A percentile compares a stretch with the other conserved stretches of the same genome.
phyloP scores from a whole-genome alignment of 2,329 filamentous ascomycete species.

The Alternaria brassicae region DNA sequence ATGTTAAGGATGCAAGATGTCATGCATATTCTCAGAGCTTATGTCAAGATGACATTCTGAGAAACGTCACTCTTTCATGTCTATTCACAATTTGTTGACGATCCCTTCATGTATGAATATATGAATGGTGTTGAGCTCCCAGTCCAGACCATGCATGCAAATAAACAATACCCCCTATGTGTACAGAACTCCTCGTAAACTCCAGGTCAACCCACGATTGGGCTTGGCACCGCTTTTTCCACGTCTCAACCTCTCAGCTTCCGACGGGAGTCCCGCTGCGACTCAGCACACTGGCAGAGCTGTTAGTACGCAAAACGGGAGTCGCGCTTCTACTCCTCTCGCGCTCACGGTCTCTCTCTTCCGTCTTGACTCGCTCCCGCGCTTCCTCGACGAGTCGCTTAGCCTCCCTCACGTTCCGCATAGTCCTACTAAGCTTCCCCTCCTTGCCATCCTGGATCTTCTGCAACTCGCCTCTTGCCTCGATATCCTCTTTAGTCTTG shows the following conservation, averaged over 20 bases:
- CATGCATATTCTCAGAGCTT: neutral
- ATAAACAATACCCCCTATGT: neutral
- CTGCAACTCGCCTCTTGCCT: slow-evolving; percentile 42
- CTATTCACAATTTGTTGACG: neutral
- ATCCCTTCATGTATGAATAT: neutral
- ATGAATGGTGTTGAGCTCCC: neutral
- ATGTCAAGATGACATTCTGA: too few relatives aligned
- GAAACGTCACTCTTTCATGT: neutral
- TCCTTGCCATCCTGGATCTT: slow-evolving; percentile 46
- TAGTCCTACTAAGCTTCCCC: slow-evolving; percentile 39
- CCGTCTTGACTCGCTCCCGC: slow-evolving; percentile 39
- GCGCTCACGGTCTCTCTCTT: slow-evolving; percentile 37
- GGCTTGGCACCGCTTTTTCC: neutral
- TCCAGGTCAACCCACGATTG: neutral
- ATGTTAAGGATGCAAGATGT: neutral
- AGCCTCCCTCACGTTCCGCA: slow-evolving; percentile 42
- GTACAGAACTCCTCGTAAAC: slow-evolving; percentile 6
- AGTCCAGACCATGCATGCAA: neutral
- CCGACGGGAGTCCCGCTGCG: slow-evolving; percentile 33
- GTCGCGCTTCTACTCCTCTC: slow-evolving; percentile 37
- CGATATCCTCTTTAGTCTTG: slow-evolving; percentile 45
- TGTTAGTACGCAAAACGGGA: slow-evolving; percentile 31
- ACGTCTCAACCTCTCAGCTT: slow-evolving; percentile 1
- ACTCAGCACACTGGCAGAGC: slow-evolving; percentile 27
- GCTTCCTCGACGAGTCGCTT: slow-evolving; percentile 48